phyloP scores from a whole-genome alignment of 495 filamentous ascomycete species.

The Penicillium paxilli region DNA sequence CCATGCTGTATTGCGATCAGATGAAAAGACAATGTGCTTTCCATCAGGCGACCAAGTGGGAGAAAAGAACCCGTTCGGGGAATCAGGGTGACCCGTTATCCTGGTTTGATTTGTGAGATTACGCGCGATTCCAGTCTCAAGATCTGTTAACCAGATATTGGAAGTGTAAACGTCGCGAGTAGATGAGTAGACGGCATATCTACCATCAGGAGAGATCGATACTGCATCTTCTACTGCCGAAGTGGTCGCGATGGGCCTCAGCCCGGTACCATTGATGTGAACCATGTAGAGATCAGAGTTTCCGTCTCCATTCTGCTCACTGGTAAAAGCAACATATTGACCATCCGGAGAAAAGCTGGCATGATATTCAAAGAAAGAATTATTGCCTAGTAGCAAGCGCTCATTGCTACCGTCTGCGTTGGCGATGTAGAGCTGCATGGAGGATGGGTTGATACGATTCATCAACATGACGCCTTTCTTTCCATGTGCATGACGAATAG shows the following conservation, averaged over 20 bases:
- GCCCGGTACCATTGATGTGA: conserved; percentile 11
- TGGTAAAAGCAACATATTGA: conserved; percentile 19
- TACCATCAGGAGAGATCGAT: conserved; percentile 7
- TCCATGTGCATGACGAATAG: not conserved
- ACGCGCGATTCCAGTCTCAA: conserved; percentile 4
- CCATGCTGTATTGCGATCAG: conserved; percentile 19
- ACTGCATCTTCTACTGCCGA: conserved; percentile 15
- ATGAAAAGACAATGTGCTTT: conserved; percentile 14
- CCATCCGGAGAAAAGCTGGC: conserved; percentile 24
- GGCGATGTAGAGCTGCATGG: conserved; percentile 23
- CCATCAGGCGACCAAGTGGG: conserved; percentile 28
- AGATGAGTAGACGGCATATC: conserved; percentile 9
- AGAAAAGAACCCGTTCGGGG: conserved; percentile 19
- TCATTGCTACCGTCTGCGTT: conserved; percentile 30
- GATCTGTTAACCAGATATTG: conserved; percentile 18
- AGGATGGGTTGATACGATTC: conserved; percentile 30
- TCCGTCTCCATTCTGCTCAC: conserved; percentile 15
- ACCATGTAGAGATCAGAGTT: conserved; percentile 20
- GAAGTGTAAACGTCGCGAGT: conserved; percentile 9
- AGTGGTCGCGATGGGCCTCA: conserved; percentile 10
- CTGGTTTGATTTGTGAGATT: conserved; percentile 15
- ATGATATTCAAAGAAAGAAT: conserved; percentile 31
- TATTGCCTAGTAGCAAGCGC: conserved; percentile 20
- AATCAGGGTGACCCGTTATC: not conserved
- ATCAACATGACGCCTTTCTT: conserved; percentile 21